phyloP scores from a whole-genome alignment of 2,329 filamentous ascomycete species.

The Aspergillus oerlinghausenensis region DNA sequence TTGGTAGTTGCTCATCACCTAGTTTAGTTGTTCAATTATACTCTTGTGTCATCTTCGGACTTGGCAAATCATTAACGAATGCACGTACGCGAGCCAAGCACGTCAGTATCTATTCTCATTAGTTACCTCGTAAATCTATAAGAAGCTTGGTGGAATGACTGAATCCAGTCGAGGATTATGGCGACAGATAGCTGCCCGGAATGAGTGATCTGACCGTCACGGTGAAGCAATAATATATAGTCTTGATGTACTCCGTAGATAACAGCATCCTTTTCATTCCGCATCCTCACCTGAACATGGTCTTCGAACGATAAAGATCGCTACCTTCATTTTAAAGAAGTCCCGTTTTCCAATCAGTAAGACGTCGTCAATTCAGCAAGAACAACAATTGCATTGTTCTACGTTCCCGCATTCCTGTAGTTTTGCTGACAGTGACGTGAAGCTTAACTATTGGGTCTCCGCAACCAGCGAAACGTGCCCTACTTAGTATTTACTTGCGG shows the following conservation, averaged over 20 bases:
- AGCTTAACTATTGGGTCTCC: conserved; percentile 2
- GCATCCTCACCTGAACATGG: not conserved
- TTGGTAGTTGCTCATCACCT: not conserved
- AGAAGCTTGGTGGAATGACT: not conserved
- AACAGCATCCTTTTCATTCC: not conserved
- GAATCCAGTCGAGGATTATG: not conserved
- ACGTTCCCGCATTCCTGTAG: not conserved
- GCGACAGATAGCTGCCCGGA: not conserved
- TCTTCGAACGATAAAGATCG: not conserved
- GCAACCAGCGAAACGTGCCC: not conserved
- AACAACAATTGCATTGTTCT: not conserved
- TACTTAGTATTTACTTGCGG: not conserved
- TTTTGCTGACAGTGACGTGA: conserved; percentile 13
- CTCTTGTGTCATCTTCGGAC: not conserved
- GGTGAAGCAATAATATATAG: not conserved
- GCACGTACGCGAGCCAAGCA: not conserved
- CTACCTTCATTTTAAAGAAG: not conserved
- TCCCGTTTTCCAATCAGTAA: not conserved
- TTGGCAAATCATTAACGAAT: not conserved
- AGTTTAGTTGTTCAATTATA: not conserved
- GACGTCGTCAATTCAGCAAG: too few species aligned
- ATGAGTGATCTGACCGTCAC: not conserved
- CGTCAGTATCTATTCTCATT: not conserved
- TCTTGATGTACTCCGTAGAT: not conserved
- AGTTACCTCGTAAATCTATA: not conserved